Base-by-base conservation (phyloP, 768 basidiomycete genomes). In the Russula griseocarnosa region DNA sequence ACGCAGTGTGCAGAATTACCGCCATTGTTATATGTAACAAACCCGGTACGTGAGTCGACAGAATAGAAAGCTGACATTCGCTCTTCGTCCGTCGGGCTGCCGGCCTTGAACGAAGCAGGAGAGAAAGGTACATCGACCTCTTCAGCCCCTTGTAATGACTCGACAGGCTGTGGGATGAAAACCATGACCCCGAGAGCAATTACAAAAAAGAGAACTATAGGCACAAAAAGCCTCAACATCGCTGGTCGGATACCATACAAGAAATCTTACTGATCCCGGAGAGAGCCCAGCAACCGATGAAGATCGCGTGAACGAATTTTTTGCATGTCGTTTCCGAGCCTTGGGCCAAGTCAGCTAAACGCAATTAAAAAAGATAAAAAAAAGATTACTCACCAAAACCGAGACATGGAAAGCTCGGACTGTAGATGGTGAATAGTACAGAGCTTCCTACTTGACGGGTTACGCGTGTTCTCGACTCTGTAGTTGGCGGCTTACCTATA, bases 261-360 rank as follows among this genome's bases (percentile, higher is more conserved):
- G 5, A 18, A 18, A 16, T 24, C 59, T 60, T 53, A 67, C 66
- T 24, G 14, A 53, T 61, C n/a, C 38, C 66, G 16, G 58, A 53
- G 40, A 67, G 38, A 13, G 44, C 44, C 59, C 66, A 67, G 34
- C 63, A 61, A 26, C 66, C 66, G 22, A 61, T 57, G 36, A 49
- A 24, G 28, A 67, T 66, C 2, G 47, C 26, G n/a, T 30, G 42
- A 28, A 60, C 13, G 22, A 54, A 46, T 3, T 32, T 7, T 46
- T 46, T 51, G 34, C 66, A 67, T 13, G 6, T 6, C 11, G 34
- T 7, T 22, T 49, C 55, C 26, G 66, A 42, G 8, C 44, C 66
- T 66, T 5, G 14, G 24, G 24, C 34, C n/a, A 32, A 30, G 30
- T 42, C 38, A 32, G 55, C 30, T 11, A 18, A 47, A 32, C 14